phyloP scores from a whole-genome alignment of 176 grass and related monocot genomes.

The Aechmea fasciata region DNA sequence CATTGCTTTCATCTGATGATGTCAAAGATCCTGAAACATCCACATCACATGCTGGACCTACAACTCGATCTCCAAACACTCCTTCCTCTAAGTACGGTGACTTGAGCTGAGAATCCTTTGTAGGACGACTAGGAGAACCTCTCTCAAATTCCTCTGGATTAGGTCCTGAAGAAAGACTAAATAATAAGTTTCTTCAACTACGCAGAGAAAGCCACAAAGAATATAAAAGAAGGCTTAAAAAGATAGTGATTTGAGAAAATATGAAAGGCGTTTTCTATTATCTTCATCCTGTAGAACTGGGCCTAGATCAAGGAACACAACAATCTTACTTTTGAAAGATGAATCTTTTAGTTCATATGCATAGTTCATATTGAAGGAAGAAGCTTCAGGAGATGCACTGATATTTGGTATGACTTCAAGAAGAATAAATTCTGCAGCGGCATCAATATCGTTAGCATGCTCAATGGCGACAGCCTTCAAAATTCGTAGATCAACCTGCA shows the following conservation, averaged over 20 bases:
- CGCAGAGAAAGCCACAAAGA: neutral
- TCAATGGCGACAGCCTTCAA: constrained; percentile 48
- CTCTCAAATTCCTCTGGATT: neutral
- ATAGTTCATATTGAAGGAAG: neutral
- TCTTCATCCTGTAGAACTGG: neutral
- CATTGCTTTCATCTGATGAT: neutral
- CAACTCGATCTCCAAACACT: neutral
- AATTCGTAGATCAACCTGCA: constrained; percentile 57
- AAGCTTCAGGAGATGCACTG: neutral
- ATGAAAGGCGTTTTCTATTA: neutral
- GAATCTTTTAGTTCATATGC: constrained; percentile 20
- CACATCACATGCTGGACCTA: neutral
- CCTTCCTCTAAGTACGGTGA: neutral
- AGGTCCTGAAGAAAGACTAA: neutral
- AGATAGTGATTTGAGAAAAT: too few species aligned
- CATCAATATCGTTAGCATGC: constrained; percentile 30
- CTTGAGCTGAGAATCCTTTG: neutral
- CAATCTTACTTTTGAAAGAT: constrained; percentile 13
- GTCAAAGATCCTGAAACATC: neutral
- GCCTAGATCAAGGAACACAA: constrained; percentile 23
- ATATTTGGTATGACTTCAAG: constrained; percentile 27
- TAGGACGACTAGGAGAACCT: neutral
- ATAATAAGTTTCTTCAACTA: neutral
- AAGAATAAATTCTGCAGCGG: constrained; percentile 30
- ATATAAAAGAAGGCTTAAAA: neutral